Base-by-base conservation (phyloP, 768 basidiomycete species). In the Russula vinacea region DNA sequence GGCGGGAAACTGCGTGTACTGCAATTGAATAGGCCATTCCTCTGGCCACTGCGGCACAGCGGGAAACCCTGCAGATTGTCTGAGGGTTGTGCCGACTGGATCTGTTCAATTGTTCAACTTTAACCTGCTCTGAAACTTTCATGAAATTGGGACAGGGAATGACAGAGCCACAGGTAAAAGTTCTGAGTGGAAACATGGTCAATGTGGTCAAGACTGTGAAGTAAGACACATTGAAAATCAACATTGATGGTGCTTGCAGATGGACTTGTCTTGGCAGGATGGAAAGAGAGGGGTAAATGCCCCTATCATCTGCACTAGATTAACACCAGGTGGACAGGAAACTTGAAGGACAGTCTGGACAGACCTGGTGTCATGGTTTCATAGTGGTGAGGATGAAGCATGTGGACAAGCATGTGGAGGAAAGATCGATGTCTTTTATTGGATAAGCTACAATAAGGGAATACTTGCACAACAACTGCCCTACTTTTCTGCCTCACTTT, bases 401-500 rank as follows among this genome's bases (percentile, higher is more conserved):
- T 24, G 33, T 13, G 64, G 59, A 39, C 49, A 39, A 45, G 35
- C 33, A 37, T 24, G 33, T 13, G 64, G 59, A 39, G 33, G 60
- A 10, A 59, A 65, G 19, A 65, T 49, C 37, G 52, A 65, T 13
- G 59, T 65, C 55, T 61, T 61, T 37, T 55, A 1, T 50, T 16
- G 7, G 37, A 11, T 33, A 45, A 33, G 2, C 63, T 64, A 9
- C 11, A 7, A 60, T 29, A 54, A 22, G 4, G 39, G 3, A 11
- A 54, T 24, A 54, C 45, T 47, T 29, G 22, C 10, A 22, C 10
- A 9, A 22, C 35, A 7, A 42, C 11, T 10, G 17, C 29, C 44
- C 47, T 42, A 60, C 63, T 26, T 11, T 26, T 64, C 53, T 35
- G 4, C 22, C 24, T n/a, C 22, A 10, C 16, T 4, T 3, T 33